Percentiles rank a stretch among this genome's conserved stretches.
These are phyloP conservation scores for Aspergillus udagawae DNA, from an alignment of 2,329 filamentous ascomycete species.

Conservation along the genomic window DNA sequence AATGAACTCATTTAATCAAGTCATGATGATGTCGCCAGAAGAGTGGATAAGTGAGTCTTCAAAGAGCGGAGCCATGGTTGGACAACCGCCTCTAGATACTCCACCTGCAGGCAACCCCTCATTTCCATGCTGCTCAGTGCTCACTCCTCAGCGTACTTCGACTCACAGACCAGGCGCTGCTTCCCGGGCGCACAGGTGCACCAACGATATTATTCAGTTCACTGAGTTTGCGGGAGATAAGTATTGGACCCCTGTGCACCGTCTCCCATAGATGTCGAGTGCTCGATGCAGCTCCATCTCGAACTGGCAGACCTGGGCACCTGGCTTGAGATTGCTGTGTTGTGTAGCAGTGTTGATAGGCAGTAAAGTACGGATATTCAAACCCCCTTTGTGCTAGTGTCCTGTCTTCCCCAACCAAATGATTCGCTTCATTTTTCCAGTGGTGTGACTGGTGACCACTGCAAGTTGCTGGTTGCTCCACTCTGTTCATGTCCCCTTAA, in stretches of 20 bases:
- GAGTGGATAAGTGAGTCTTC: conserved; percentile 17
- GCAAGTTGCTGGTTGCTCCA: conserved; percentile 4
- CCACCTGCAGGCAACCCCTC: conserved; percentile 19
- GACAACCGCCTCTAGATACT: conserved; percentile 1
- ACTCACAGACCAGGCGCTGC: neutral
- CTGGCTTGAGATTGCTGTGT: neutral
- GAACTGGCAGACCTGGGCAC: neutral
- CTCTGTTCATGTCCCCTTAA: conserved; percentile 7
- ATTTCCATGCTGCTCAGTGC: conserved; percentile 3
- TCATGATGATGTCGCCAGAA: neutral
- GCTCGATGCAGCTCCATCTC: neutral
- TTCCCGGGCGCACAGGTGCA: neutral
- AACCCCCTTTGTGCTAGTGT: conserved; percentile 7
- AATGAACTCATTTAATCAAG: neutral
- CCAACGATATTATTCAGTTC: neutral
- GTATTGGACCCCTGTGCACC: neutral
- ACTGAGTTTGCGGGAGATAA: neutral
- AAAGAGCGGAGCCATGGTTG: conserved; percentile 18
- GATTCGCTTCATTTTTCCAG: neutral
- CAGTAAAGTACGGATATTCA: neutral
- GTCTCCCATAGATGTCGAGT: neutral
- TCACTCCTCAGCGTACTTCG: neutral
- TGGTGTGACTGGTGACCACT: neutral
- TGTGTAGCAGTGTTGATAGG: neutral
- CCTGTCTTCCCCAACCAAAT: conserved; percentile 4